These are phyloP conservation scores for Phtheirospermum japonicum DNA, from an alignment of 257 asterid species.

Conservation along the genomic window DNA sequence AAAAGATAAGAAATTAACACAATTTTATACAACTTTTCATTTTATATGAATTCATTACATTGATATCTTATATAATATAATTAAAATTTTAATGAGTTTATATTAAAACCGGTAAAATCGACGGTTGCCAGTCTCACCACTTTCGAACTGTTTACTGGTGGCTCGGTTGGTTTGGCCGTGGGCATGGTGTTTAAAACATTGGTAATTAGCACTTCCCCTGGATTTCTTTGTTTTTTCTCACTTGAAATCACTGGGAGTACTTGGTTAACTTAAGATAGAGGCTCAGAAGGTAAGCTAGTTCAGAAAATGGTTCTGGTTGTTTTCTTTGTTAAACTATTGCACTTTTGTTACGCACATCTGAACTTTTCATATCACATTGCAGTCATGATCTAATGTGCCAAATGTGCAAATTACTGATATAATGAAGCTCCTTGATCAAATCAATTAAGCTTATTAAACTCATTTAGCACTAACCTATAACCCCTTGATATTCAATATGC, in stretches of 20 bases:
- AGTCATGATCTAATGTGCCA: background rate
- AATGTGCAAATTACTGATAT: background rate
- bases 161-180: background rate
- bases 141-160: background rate
- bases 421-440: background rate
- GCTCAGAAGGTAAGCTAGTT: background rate
- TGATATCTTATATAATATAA: too few species aligned
- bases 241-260: background rate
- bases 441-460: background rate
- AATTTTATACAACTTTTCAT: too few species aligned
- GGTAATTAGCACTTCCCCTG: background rate
- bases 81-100: too few species aligned
- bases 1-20: background rate
- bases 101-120: background rate
- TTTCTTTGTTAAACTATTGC: background rate
- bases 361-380: background rate
- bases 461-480: background rate
- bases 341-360: background rate
- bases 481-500: background rate
- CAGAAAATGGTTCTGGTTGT: background rate
- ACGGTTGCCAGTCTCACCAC: too few species aligned
- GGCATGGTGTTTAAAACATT: background rate
- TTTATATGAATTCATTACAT: too few species aligned
- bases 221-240: background rate
- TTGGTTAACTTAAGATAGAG: background rate